phyloP scores from a whole-genome alignment of 1,284 basidiomycete species.

The Cystobasidium pallidum region DNA sequence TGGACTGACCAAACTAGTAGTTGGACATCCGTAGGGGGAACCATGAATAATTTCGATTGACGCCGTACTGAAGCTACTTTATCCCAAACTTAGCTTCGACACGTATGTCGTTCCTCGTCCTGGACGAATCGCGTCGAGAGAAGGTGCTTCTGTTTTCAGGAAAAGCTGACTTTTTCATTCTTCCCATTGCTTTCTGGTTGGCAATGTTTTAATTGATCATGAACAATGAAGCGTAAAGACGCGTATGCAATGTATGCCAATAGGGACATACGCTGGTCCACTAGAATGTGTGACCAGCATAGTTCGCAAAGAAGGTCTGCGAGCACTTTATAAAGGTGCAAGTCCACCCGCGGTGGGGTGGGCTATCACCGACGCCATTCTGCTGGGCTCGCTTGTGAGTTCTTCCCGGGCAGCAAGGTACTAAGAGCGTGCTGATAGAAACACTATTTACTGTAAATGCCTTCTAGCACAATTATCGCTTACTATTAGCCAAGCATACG shows the following conservation, averaged over 20 bases:
- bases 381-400: conserved; percentile 68
- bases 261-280: conserved; percentile 69
- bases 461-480: conserved; percentile 66
- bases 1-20: conserved; percentile 57
- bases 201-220: no score
- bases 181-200: no score
- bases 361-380: conserved; percentile 73
- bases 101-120: background rate
- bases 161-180: no score
- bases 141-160: no score
- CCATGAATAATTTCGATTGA: background rate
- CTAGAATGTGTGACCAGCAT: conserved; percentile 69
- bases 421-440: background rate
- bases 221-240: conserved; percentile 71
- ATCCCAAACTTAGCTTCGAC: conserved; percentile 20
- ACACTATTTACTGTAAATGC: background rate
- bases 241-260: conserved; percentile 71
- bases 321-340: conserved; percentile 60
- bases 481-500: conserved; percentile 65
- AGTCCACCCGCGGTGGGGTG: conserved; percentile 65
- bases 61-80: background rate
- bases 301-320: conserved; percentile 63
- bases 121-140: no score
- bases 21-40: conserved; percentile 55
- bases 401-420: conserved; percentile 31